A percentile compares a stretch with the other conserved stretches of the same genome.
Evolutionary conservation across 306 rosid species (phyloP).

Genomic region (Rosa multiflora): DNA sequence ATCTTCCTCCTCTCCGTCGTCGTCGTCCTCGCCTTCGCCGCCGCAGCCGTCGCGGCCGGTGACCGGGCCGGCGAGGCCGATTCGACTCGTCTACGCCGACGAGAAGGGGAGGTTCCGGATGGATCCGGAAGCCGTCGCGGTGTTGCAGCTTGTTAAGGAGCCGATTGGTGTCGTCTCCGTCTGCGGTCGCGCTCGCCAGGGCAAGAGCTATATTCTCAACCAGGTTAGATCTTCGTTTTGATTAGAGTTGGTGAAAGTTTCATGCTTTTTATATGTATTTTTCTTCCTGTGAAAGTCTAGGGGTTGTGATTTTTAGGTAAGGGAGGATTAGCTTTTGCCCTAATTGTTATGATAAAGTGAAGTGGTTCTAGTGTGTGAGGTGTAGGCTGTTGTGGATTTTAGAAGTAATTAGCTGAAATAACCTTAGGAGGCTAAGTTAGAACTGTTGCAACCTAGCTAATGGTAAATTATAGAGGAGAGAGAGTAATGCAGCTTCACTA

Average conservation of each 20-base stretch:
- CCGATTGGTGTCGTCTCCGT: conserved; percentile 93
- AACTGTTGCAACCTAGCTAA: not conserved
- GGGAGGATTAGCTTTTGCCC: not conserved
- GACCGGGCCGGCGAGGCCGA: conserved; percentile 83
- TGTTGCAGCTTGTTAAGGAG: conserved; percentile 84
- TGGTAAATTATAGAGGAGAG: not conserved
- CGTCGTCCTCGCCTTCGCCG: conserved; percentile 35
- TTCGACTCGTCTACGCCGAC: conserved; percentile 79
- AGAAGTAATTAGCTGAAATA: not conserved
- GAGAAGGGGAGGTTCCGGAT: conserved; percentile 86
- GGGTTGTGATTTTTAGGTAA: conserved; percentile 24
- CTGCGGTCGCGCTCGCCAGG: conserved; percentile 96
- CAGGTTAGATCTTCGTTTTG: conserved; percentile 46
- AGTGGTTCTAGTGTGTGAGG: not conserved
- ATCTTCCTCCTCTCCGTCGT: conserved; percentile 23
- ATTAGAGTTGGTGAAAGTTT: not conserved
- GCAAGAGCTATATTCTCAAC: conserved; percentile 83
- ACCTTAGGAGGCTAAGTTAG: not conserved
- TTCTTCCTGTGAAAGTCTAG: conserved; percentile 9
- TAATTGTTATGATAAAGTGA: not conserved
- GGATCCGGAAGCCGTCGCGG: conserved; percentile 96
- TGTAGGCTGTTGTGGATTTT: not conserved
- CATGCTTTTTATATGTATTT: not conserved
- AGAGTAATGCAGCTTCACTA: not conserved
- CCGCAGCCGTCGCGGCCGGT: conserved; percentile 41